A percentile compares a stretch with the other conserved stretches of the same genome.
phyloP scores from a whole-genome alignment of 1,284 basidiomycete species.

The Blastosporella zonata region DNA sequence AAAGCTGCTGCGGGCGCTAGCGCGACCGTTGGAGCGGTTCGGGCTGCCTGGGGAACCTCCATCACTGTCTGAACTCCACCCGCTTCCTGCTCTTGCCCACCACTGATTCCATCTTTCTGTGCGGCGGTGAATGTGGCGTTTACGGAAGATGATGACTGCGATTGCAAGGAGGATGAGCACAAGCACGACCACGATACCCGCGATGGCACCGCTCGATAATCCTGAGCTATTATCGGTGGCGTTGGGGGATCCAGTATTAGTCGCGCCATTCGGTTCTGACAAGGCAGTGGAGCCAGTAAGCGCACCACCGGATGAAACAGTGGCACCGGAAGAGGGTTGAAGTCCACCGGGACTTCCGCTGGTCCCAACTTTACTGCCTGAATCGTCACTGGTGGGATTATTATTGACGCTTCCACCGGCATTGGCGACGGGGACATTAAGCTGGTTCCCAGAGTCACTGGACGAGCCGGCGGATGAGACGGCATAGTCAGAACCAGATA shows the following conservation, averaged over 20 bases:
- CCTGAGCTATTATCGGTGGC: slow-evolving; percentile 9
- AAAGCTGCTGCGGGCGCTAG: slow-evolving; percentile 34
- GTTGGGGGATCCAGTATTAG: slow-evolving; percentile 7
- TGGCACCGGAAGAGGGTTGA: background rate
- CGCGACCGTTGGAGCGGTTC: slow-evolving; percentile 12
- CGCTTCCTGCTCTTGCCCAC: slow-evolving; percentile 29
- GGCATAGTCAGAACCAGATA: background rate
- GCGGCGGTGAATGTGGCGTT: slow-evolving; percentile 29
- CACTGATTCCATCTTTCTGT: slow-evolving; percentile 25
- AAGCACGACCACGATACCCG: slow-evolving; percentile 28
- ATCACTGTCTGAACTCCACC: slow-evolving; percentile 1
- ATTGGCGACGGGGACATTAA: slow-evolving; percentile 8
- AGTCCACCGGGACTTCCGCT: background rate
- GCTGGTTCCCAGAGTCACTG: background rate
- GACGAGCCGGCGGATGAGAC: background rate
- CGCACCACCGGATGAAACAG: background rate
- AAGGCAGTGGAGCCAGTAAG: slow-evolving; percentile 8
- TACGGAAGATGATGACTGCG: slow-evolving; percentile 30
- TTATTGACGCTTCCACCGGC: slow-evolving; percentile 1
- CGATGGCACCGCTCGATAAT: slow-evolving; percentile 28
- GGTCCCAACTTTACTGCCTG: background rate
- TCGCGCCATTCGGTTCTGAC: slow-evolving; percentile 7
- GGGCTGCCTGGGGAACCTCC: slow-evolving; percentile 25
- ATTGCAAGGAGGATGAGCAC: slow-evolving; percentile 24
- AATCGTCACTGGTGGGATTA: background rate